Base-by-base conservation (phyloP, 805 yeast genomes). In the Pichia cephalocereana region DNA sequence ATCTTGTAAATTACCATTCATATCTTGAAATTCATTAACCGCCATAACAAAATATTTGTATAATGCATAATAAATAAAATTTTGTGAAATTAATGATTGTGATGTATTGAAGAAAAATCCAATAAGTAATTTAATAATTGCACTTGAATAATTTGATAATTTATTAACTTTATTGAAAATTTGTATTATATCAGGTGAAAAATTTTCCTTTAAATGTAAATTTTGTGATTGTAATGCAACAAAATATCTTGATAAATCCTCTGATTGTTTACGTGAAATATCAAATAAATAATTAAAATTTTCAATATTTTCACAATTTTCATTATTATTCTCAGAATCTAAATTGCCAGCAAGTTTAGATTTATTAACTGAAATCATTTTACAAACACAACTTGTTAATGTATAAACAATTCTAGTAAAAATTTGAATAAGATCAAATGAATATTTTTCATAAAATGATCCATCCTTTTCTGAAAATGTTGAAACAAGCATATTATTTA, bases 81-180 rank as follows among this genome's bases (percentile, higher is more conserved):
- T 63, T 37, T 50, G 49, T 2, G 65, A 56, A 31, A 63, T 56
- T 9, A 50, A 40, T 3, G 62, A 57, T 41, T 56, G 54, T 38
- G 65, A 59, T 10, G 61, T 57, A 45, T 58, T 61, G 49, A 58
- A 63, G 49, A 58, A 63, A 45, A 63, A 61, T 17, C 59, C 61
- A 44, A 58, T 55, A 28, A 63, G 26, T n/a, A 54, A 55, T 18
- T 52, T 52, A 4, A 61, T 44, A 31, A 62, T 43, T 12, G 52
- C 44, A 28, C 46, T 34, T 14, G 63, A 57, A 30, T 55, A 50
- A 6, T 47, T 27, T n/a, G 55, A 46, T 23, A 57, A 41, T 31
- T 45, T 27, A 41, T 54, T 50, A 9, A 61, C 30, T 32, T 48
- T 46, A n/a, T 41, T 38, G 19, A 44, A 45, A 3, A 50, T 18